phyloP scores from a whole-genome alignment of 495 filamentous ascomycete species.

The Zalerion maritima region DNA sequence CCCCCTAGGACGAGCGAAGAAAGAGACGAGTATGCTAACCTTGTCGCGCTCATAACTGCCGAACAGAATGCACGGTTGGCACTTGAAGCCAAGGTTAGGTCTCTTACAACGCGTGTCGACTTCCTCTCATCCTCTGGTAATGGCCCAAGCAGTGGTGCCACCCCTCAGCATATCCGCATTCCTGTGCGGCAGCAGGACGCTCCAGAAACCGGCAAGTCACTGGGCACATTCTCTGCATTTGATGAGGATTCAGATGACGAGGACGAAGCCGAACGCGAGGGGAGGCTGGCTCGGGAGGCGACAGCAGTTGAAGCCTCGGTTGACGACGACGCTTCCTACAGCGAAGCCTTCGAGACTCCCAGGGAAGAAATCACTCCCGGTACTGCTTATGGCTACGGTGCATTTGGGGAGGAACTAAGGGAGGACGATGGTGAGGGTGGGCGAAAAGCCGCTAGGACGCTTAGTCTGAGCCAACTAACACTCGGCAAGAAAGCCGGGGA shows the following conservation, averaged over 20 bases:
- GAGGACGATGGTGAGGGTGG: slow-evolving; percentile 16
- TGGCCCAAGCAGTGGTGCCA: too few relatives aligned
- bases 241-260: slow-evolving; percentile 21
- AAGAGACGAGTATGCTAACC: slow-evolving; percentile 22
- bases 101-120: slow-evolving; percentile 29
- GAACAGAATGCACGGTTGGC: slow-evolving; percentile 34
- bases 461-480: slow-evolving; percentile 37
- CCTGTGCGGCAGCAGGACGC: slow-evolving; percentile 11
- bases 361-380: slow-evolving; percentile 17
- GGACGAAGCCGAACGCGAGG: slow-evolving; percentile 3
- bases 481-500: too few relatives aligned
- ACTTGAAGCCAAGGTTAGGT: slow-evolving; percentile 36
- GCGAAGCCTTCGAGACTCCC: slow-evolving; percentile 31
- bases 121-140: slow-evolving; percentile 11
- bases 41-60: slow-evolving; percentile 29
- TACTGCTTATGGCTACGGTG: slow-evolving; percentile 19
- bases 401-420: slow-evolving; percentile 28
- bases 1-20: too few relatives aligned
- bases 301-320: slow-evolving; percentile 2
- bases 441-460: slow-evolving; percentile 27
- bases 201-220: slow-evolving; percentile 10
- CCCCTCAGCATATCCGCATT: slow-evolving; percentile 1
- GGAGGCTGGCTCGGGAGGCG: too few relatives aligned
- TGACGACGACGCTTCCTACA: slow-evolving; percentile 12
- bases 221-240: slow-evolving; percentile 17